A percentile compares a stretch with the other conserved stretches of the same genome.
Evolutionary conservation across 2,329 filamentous ascomycete genomes (phyloP).

Genomic region (Sporothrix inflata): DNA sequence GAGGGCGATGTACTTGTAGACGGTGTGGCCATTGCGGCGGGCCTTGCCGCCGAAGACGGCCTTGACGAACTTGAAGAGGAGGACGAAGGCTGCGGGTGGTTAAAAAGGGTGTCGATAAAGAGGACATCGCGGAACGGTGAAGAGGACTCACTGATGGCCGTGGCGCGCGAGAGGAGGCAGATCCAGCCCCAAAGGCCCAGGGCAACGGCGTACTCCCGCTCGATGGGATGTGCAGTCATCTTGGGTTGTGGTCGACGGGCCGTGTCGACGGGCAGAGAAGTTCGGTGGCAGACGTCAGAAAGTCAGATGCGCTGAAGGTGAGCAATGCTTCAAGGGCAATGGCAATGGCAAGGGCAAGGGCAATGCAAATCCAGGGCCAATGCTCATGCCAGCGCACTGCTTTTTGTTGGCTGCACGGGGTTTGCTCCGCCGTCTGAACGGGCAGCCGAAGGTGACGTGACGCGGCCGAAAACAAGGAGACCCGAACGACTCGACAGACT

Average conservation of each 20-base stretch:
- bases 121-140: too few relatives aligned
- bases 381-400: background rate
- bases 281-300: too few relatives aligned
- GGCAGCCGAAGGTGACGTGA: background rate
- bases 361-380: background rate
- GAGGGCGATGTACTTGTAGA: slow-evolving; percentile 18
- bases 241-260: background rate
- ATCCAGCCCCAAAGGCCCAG: slow-evolving; percentile 24
- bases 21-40: slow-evolving; percentile 17
- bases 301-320: too few relatives aligned
- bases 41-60: slow-evolving; percentile 15
- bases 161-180: slow-evolving; percentile 12
- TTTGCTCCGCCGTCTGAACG: background rate
- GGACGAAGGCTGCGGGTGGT: slow-evolving; percentile 6
- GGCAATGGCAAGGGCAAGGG: too few relatives aligned
- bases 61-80: slow-evolving; percentile 8
- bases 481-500: background rate
- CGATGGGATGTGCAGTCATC: slow-evolving; percentile 7
- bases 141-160: slow-evolving; percentile 21
- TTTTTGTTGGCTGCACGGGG: background rate
- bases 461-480: background rate
- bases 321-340: background rate
- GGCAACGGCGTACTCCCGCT: slow-evolving; percentile 12
- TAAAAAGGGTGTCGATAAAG: background rate
- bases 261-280: too few relatives aligned